A percentile compares a stretch with the other conserved stretches of the same genome.
Evolutionary conservation across 164 flowering plant genomes (phyloP).

Genomic region (Magnolia officinalis): DNA sequence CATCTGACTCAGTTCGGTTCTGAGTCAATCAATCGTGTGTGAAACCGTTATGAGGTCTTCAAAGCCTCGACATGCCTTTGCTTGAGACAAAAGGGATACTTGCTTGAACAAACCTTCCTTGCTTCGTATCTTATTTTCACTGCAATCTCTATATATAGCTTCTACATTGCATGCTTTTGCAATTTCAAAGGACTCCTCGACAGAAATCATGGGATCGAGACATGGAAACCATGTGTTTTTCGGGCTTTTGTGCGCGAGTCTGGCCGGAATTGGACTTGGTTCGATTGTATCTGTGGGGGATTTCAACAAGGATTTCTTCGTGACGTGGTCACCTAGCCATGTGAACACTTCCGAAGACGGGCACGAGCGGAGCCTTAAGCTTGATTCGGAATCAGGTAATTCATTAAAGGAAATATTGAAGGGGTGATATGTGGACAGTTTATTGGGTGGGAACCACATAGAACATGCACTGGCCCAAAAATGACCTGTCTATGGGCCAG

Average conservation of each 20-base stretch:
- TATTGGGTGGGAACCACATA: too few relatives aligned
- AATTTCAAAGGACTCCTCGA: not conserved
- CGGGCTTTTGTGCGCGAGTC: constrained; percentile 18
- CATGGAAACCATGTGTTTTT: constrained; percentile 14
- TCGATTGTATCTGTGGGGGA: constrained; percentile 79
- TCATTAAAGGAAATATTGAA: too few relatives aligned
- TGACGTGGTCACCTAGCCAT: constrained; percentile 76
- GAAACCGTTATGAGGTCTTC: not conserved
- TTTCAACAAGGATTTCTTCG: constrained; percentile 75
- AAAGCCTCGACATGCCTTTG: constrained; percentile 28
- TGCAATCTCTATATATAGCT: constrained; percentile 29
- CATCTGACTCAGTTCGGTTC: too few relatives aligned
- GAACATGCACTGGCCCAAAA: too few relatives aligned
- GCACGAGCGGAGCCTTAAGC: constrained; percentile 51
- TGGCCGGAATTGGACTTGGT: constrained; percentile 31
- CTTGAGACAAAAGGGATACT: constrained; percentile 54
- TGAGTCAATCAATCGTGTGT: not conserved
- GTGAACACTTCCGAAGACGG: constrained; percentile 81
- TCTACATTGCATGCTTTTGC: constrained; percentile 5
- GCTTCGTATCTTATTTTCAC: constrained; percentile 20
- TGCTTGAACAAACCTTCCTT: constrained; percentile 35
- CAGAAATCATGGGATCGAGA: constrained; percentile 27
- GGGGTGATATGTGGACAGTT: too few relatives aligned
- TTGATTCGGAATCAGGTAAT: constrained; percentile 74
- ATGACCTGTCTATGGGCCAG: too few relatives aligned